A percentile compares a stretch with the other conserved stretches of the same genome.
Evolutionary conservation across 2,329 filamentous ascomycete genomes (phyloP).

Genomic region (Stachybotrys chartarum): DNA sequence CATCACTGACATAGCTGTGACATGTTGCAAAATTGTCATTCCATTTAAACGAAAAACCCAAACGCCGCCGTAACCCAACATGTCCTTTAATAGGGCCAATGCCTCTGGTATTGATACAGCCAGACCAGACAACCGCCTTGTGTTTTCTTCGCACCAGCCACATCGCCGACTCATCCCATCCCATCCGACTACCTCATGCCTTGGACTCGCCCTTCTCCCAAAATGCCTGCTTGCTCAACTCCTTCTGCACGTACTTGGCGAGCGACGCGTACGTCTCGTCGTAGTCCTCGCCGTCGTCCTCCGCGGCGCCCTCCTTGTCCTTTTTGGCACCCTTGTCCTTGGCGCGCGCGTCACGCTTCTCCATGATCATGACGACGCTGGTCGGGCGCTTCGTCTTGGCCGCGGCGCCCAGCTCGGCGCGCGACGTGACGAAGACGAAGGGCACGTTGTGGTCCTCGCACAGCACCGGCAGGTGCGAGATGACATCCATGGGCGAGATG

Average conservation of each 20-base stretch:
- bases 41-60: conserved; percentile 23
- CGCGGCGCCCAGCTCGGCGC: conserved; percentile 88
- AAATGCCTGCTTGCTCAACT: conserved; percentile 50
- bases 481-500: conserved; percentile 97
- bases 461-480: conserved; percentile 93
- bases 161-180: not conserved
- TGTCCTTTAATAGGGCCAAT: conserved; percentile 11
- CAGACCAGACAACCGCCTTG: conserved; percentile 13
- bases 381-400: conserved; percentile 95
- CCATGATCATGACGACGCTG: conserved; percentile 84
- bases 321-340: conserved; percentile 39
- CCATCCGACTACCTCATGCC: conserved; percentile 7
- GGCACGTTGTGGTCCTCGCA: conserved; percentile 98
- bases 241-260: conserved; percentile 60
- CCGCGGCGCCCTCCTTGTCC: conserved; percentile 35
- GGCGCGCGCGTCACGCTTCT: conserved; percentile 43
- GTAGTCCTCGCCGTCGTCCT: conserved; percentile 39
- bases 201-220: conserved; percentile 33
- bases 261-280: conserved; percentile 57
- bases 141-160: not conserved
- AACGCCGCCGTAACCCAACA: conserved; percentile 30
- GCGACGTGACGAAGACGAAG: conserved; percentile 89
- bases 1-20: not conserved
- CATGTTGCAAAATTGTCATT: conserved; percentile 1
- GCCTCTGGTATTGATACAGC: conserved; percentile 28